A percentile compares a stretch with the other conserved stretches of the same genome.
Conservation (phyloP, 2,329 filamentous ascomycete species). For the Penicillium hesseltinei region DNA sequence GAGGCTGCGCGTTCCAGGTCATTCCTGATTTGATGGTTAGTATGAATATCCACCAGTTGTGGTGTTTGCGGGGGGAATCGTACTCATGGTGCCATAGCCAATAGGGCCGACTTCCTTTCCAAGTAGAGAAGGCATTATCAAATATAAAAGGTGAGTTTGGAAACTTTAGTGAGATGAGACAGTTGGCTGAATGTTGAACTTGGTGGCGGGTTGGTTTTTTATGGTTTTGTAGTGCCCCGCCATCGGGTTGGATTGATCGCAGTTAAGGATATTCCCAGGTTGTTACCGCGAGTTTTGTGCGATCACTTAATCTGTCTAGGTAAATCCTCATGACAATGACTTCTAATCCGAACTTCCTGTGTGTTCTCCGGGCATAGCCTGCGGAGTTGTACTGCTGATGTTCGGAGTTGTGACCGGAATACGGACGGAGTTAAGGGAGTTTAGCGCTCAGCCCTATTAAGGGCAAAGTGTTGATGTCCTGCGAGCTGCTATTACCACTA, state of each 20-base stretch:
- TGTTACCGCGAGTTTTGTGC: not conserved
- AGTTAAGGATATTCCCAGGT: not conserved
- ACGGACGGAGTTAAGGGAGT: constrained; percentile 5
- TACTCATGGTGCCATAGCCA: constrained; percentile 58
- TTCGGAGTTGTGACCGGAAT: not conserved
- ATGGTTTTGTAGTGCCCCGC: constrained; percentile 5
- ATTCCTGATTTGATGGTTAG: constrained; percentile 28
- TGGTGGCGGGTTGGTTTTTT: constrained; percentile 1
- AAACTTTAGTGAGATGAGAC: not conserved
- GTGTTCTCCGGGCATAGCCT: not conserved
- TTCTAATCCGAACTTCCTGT: not conserved
- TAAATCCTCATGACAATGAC: not conserved
- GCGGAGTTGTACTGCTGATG: not conserved
- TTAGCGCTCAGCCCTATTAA: not conserved
- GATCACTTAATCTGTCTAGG: no score
- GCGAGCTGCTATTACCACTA: not conserved
- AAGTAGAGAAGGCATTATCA: constrained; percentile 30
- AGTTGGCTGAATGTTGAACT: not conserved
- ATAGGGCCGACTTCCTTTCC: constrained; percentile 46
- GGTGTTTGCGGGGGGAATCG: constrained; percentile 14
- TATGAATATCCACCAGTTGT: not conserved
- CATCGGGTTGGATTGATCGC: not conserved
- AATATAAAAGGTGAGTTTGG: not conserved
- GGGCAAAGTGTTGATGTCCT: not conserved
- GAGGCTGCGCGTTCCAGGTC: constrained; percentile 34